Evolutionary conservation across 306 rosid species (phyloP).

Genomic region (Ceratonia siliqua): DNA sequence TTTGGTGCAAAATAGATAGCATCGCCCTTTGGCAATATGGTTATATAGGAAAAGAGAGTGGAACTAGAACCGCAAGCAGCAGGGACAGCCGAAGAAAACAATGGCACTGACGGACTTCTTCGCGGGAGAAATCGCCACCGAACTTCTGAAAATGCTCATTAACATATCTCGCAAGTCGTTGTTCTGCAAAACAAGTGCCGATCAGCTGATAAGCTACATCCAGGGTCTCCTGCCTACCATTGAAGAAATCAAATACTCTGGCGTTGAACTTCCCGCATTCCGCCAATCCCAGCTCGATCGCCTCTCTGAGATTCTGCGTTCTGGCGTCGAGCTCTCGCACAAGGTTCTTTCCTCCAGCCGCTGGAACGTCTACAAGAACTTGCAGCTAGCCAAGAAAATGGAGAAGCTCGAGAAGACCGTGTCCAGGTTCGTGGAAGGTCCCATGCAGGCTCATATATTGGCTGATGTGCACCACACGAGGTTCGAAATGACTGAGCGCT

Average conservation of each 20-base stretch:
- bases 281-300: conserved; percentile 72
- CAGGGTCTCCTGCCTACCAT: conserved; percentile 53
- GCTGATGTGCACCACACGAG: conserved; percentile 79
- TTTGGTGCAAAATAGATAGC: not conserved
- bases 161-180: conserved; percentile 55
- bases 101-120: conserved; percentile 79
- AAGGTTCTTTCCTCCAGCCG: conserved; percentile 61
- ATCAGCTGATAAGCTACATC: conserved; percentile 44
- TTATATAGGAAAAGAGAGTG: not conserved
- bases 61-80: not conserved
- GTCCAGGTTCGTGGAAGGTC: conserved; percentile 52
- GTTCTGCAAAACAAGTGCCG: conserved; percentile 61
- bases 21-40: not conserved
- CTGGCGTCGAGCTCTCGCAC: conserved; percentile 63
- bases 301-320: conserved; percentile 56
- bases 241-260: conserved; percentile 76
- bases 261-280: conserved; percentile 59
- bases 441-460: conserved; percentile 62
- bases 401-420: conserved; percentile 75
- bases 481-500: conserved; percentile 54
- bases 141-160: conserved; percentile 60
- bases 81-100: not conserved
- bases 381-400: conserved; percentile 64
- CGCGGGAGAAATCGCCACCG: conserved; percentile 82
- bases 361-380: conserved; percentile 78